Base-by-base conservation (phyloP, 176 grass and related monocot genomes). In the Ananas comosus region DNA sequence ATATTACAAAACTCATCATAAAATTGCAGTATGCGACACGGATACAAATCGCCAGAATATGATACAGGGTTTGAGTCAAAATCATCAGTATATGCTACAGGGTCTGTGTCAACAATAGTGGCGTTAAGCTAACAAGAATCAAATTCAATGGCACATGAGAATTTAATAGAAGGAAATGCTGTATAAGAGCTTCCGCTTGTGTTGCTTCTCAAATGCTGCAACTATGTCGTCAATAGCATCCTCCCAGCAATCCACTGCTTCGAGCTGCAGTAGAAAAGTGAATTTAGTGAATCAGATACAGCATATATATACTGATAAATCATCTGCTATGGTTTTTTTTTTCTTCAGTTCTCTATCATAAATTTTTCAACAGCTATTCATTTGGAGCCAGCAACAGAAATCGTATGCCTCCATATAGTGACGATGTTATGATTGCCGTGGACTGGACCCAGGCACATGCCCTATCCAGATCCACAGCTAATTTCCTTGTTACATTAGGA, bases 231-330 rank as follows among this genome's bases (percentile, higher is more conserved):
- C 85, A 42, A 83, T 83, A 50, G 49, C 69, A 72, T 88, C 80
- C 63, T 88, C 80, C 85, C 85, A 88, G 53, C 48, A 75, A 53
- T 74, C 80, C 49, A 74, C 81, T 16, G 67, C 53, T 79, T 88
- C 72, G 25, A 87, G 72, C 80, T 87, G 65, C 66, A 79, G 12
- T 47, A 74, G 8, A 49, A 64, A 61, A 16, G 9, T 18, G 16
- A 7, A 18, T 22, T 19, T 19, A 61, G 33, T 19, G 56, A 61
- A 61, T 61, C 23, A 27, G n/a, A 51, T 8, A 48, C 49, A 28
- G 1, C 18, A 64, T 64, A 42, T 42, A 42, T 42, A 42, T 42
- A 42, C 33, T 42, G 5, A 7, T 42, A 7, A 7, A 7, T 22
- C 23, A 18, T 23, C 14, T 49, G 63, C 48, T 16, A 11, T 61